phyloP scores from a whole-genome alignment of 1,284 basidiomycete genomes.

The Sanguinoderma infundibulare region DNA sequence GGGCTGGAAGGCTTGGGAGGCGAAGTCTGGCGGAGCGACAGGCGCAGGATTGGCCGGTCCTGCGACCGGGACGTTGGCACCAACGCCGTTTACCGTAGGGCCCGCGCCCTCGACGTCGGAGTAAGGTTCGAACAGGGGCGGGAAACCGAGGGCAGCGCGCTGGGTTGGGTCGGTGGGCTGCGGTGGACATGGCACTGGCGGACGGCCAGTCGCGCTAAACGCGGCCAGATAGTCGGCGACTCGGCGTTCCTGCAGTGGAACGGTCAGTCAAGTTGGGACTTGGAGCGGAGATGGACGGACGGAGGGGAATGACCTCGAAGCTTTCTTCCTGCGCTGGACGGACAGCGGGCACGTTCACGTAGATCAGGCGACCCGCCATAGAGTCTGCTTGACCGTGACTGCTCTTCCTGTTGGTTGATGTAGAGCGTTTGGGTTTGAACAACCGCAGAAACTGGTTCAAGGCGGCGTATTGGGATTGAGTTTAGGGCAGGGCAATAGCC shows the following conservation, averaged over 20 bases:
- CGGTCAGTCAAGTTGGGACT: too few species aligned
- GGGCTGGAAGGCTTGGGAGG: slow-evolving; percentile 40
- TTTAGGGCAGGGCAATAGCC: background rate
- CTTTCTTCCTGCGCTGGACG: slow-evolving; percentile 29
- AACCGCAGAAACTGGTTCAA: background rate
- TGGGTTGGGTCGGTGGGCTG: slow-evolving; percentile 41
- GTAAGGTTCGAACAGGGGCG: slow-evolving; percentile 49
- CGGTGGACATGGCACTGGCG: slow-evolving; percentile 48
- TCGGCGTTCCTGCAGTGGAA: slow-evolving; percentile 46
- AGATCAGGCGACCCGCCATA: slow-evolving; percentile 25
- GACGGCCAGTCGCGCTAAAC: slow-evolving; percentile 46
- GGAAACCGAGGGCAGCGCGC: slow-evolving; percentile 44
- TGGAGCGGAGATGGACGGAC: slow-evolving; percentile 4
- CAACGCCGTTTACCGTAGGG: slow-evolving; percentile 8
- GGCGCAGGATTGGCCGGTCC: too few species aligned
- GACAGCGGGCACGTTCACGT: slow-evolving; percentile 30
- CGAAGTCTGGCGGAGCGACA: slow-evolving; percentile 36
- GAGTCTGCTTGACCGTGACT: too few species aligned
- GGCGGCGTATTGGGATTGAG: background rate
- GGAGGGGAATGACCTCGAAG: slow-evolving; percentile 31
- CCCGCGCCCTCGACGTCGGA: slow-evolving; percentile 14
- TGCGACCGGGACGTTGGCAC: too few species aligned
- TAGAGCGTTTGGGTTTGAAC: too few species aligned
- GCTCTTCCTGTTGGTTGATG: too few species aligned
- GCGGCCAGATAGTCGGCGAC: slow-evolving; percentile 50